Evolutionary conservation across 805 yeast genomes (phyloP).

Genomic region (Kuraishia capsulata): DNA sequence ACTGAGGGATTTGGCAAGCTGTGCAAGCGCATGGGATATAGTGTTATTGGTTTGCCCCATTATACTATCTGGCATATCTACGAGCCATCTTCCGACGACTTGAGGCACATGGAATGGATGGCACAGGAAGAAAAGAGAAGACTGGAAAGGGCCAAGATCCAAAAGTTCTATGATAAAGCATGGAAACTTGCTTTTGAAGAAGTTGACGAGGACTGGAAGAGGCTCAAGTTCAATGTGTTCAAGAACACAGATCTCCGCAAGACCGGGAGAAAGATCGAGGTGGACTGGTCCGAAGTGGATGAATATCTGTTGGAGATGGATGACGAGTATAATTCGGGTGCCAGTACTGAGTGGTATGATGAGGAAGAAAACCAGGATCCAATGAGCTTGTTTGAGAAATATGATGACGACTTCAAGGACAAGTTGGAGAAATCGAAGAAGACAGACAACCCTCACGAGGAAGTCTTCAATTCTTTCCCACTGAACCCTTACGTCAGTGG

Average conservation of each 20-base stretch:
- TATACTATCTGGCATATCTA: conserved; percentile 92
- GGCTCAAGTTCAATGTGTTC: conserved; percentile 60
- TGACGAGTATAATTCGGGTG: conserved; percentile 7
- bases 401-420: conserved; percentile 7
- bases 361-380: conserved; percentile 9
- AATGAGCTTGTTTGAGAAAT: conserved; percentile 1
- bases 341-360: conserved; percentile 7
- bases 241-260: conserved; percentile 65
- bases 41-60: conserved; percentile 84
- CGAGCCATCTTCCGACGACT: conserved; percentile 87
- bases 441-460: conserved; percentile 13
- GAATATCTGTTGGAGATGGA: conserved; percentile 21
- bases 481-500: conserved; percentile 19
- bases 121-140: conserved; percentile 66
- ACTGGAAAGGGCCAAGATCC: conserved; percentile 54
- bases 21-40: conserved; percentile 74
- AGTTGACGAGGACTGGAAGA: conserved; percentile 63
- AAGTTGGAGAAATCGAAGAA: conserved; percentile 6
- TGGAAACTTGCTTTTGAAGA: conserved; percentile 81
- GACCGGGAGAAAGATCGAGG: conserved; percentile 25
- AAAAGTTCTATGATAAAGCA: conserved; percentile 58
- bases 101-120: conserved; percentile 81
- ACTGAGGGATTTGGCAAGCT: conserved; percentile 93
- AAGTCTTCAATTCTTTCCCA: conserved; percentile 19
- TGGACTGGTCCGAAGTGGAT: conserved; percentile 68